Percentiles rank a stretch among this genome's conserved stretches.
Conservation (phyloP, 257 asterid genomes). For the Nicotiana tomentosiformis region DNA sequence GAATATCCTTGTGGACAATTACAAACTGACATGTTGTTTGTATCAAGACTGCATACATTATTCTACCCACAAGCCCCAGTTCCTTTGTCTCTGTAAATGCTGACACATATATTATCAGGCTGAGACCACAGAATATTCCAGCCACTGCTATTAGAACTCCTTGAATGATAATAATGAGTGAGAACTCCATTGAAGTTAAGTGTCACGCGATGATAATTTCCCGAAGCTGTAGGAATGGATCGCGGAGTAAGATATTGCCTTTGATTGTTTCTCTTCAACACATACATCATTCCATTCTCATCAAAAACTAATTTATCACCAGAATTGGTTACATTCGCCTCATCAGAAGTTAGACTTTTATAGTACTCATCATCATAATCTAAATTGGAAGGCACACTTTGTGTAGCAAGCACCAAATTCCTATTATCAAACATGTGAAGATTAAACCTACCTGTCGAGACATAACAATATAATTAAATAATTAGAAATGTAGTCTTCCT, state of each 20-base stretch:
- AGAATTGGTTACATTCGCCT: slow-evolving; percentile 10
- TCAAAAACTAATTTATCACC: slow-evolving; percentile 29
- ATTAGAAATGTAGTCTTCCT: neutral
- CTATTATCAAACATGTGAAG: slow-evolving; percentile 28
- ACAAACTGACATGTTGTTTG: slow-evolving; percentile 24
- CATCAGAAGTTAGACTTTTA: slow-evolving; percentile 20
- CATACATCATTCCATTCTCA: slow-evolving; percentile 16
- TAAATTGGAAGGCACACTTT: slow-evolving; percentile 17
- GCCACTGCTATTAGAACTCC: slow-evolving; percentile 9
- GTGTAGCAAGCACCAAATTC: slow-evolving; percentile 25
- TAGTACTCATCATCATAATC: slow-evolving; percentile 34
- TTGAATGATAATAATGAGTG: slow-evolving; percentile 39
- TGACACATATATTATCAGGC: slow-evolving; percentile 29
- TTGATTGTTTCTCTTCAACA: slow-evolving; percentile 19
- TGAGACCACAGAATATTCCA: slow-evolving; percentile 28
- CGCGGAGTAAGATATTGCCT: neutral
- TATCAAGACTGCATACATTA: slow-evolving; percentile 22
- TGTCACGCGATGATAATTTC: slow-evolving; percentile 33
- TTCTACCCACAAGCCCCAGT: slow-evolving; percentile 44
- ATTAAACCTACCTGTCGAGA: slow-evolving; percentile 33
- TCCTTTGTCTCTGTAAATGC: neutral
- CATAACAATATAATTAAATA: neutral
- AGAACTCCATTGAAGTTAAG: slow-evolving; percentile 43
- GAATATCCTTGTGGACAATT: slow-evolving; percentile 31
- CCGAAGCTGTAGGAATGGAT: slow-evolving; percentile 18